These are phyloP conservation scores for Wickerhamiella domercqiae DNA, from an alignment of 805 yeast species.

Conservation along the genomic window DNA sequence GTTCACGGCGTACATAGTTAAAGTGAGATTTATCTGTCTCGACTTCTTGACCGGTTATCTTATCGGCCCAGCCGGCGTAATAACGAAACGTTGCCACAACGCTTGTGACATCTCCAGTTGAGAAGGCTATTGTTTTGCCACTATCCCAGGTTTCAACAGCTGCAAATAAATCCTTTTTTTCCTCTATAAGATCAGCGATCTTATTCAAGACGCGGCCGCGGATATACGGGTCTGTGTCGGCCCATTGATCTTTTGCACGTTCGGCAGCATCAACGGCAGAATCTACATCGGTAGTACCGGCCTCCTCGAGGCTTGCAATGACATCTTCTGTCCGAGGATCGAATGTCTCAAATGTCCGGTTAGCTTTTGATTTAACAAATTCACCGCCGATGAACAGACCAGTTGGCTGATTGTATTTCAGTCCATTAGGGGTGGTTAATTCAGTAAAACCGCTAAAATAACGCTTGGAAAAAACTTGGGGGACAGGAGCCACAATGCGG, in stretches of 20 bases:
- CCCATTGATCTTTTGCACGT: constrained; percentile 52
- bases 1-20: constrained; percentile 71
- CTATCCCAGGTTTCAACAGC: constrained; percentile 75
- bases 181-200: constrained; percentile 66
- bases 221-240: constrained; percentile 61
- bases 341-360: constrained; percentile 44
- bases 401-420: constrained; percentile 47
- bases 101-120: constrained; percentile 62
- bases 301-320: constrained; percentile 57
- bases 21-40: constrained; percentile 64
- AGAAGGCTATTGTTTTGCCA: constrained; percentile 54
- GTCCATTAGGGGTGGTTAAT: not conserved
- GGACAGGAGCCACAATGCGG: too few species aligned
- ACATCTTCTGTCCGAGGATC: constrained; percentile 64
- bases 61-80: constrained; percentile 87
- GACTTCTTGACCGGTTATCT: constrained; percentile 57
- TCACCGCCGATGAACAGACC: constrained; percentile 72
- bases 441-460: too few species aligned
- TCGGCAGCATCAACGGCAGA: constrained; percentile 75
- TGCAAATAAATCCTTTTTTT: constrained; percentile 55
- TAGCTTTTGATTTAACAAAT: constrained; percentile 33
- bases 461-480: too few species aligned
- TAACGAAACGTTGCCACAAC: constrained; percentile 59
- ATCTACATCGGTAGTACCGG: constrained; percentile 64
- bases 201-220: constrained; percentile 50